These are phyloP conservation scores for Funneliformis mosseae DNA, from an alignment of 192 early-diverging fungal genomes.

Conservation along the genomic window DNA sequence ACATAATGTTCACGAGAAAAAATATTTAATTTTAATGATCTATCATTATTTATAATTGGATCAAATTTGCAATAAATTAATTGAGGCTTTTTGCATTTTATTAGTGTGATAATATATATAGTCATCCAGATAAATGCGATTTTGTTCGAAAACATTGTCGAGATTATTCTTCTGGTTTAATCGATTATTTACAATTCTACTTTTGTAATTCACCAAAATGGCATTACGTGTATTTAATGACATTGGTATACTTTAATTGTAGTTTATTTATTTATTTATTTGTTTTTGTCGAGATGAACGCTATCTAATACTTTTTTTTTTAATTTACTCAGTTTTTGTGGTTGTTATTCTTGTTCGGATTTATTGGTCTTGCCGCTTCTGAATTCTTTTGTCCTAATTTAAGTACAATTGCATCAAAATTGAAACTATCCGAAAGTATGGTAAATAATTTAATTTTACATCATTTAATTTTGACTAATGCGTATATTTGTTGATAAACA, in stretches of 20 bases:
- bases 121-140: constrained; percentile 57
- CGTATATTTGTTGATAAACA: not conserved
- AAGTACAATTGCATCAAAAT: constrained; percentile 68
- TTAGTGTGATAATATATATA: constrained; percentile 55
- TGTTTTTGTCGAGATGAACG: constrained; percentile 7
- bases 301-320: constrained; percentile 14
- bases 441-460: constrained; percentile 37
- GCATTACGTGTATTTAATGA: constrained; percentile 42
- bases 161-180: constrained; percentile 61
- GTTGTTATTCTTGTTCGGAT: constrained; percentile 74
- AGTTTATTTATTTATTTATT: not conserved
- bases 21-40: too few species aligned
- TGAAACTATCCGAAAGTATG: constrained; percentile 84
- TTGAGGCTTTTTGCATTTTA: not conserved
- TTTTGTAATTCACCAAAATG: constrained; percentile 48
- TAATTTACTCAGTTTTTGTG: constrained; percentile 51
- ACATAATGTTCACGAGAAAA: not conserved
- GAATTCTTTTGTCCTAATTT: constrained; percentile 92
- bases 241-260: constrained; percentile 51
- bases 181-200: constrained; percentile 62
- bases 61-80: not conserved
- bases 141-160: constrained; percentile 65
- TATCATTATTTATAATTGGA: too few species aligned
- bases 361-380: constrained; percentile 77
- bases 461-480: not conserved